Evolutionary conservation across 176 grass and related monocot species (phyloP).

Genomic region (Elymus sibiricus): DNA sequence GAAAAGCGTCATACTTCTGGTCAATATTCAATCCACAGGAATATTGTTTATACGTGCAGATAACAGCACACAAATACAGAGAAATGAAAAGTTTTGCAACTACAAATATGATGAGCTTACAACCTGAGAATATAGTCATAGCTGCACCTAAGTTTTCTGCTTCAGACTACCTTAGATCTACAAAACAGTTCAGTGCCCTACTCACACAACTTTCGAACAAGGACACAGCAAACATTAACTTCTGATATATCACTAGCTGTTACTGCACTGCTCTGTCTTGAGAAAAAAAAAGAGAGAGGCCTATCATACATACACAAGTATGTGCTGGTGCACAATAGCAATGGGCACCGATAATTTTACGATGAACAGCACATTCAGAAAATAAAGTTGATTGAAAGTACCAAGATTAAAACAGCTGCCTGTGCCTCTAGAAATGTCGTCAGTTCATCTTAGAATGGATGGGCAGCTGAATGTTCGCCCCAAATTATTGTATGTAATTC

Average conservation of each 20-base stretch:
- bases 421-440: background rate
- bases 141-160: slow-evolving; percentile 26
- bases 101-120: background rate
- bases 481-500: background rate
- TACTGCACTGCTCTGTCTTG: background rate
- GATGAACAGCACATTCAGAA: background rate
- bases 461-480: background rate
- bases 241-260: background rate
- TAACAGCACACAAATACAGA: background rate
- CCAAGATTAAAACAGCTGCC: background rate
- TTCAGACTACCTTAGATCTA: background rate
- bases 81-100: background rate
- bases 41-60: background rate
- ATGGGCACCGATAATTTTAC: background rate
- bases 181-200: background rate
- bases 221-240: background rate
- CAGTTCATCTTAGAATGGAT: background rate
- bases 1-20: slow-evolving; percentile 12
- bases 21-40: background rate
- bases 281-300: background rate
- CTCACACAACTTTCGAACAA: background rate
- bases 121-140: slow-evolving; percentile 1
- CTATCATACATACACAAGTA: background rate
- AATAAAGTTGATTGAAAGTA: background rate
- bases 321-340: background rate